A percentile compares a stretch with the other conserved stretches of the same genome.
phyloP scores from a whole-genome alignment of 2,329 filamentous ascomycete species.

The Penicillium paneum region DNA sequence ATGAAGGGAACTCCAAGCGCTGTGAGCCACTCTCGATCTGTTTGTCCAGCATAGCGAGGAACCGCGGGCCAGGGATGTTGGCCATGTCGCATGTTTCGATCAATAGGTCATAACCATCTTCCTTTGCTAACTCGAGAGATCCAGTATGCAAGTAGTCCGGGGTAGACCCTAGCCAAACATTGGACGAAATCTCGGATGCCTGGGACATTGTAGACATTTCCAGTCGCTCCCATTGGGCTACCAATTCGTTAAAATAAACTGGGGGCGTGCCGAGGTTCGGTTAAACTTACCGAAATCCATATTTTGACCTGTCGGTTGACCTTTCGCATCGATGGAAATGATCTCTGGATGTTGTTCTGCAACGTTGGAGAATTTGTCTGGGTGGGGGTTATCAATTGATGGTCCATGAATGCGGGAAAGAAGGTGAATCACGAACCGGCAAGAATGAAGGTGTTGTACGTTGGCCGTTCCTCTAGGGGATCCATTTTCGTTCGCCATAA shows the following conservation, averaged over 20 bases:
- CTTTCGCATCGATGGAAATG: constrained; percentile 70
- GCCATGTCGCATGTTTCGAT: constrained; percentile 88
- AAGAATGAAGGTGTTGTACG: constrained; percentile 83
- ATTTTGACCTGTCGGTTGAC: constrained; percentile 69
- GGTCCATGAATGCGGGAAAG: neutral
- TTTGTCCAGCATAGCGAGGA: constrained; percentile 62
- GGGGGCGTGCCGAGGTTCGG: neutral
- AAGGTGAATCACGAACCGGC: constrained; percentile 46
- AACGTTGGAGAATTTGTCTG: constrained; percentile 65
- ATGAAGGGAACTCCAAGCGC: constrained; percentile 81
- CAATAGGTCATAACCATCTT: constrained; percentile 69
- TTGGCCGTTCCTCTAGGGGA: constrained; percentile 53
- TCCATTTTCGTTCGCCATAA: constrained; percentile 68
- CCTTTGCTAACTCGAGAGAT: constrained; percentile 45
- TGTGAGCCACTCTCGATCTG: constrained; percentile 51
- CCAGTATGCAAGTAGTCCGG: constrained; percentile 61
- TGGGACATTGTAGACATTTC: constrained; percentile 95
- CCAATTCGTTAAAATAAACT: constrained; percentile 9
- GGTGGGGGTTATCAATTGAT: constrained; percentile 28
- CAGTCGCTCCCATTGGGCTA: constrained; percentile 73
- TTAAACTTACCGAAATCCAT: constrained; percentile 70
- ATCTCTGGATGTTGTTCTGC: constrained; percentile 67
- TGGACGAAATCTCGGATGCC: constrained; percentile 81
- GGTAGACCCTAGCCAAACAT: constrained; percentile 87
- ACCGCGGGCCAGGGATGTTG: constrained; percentile 66